These are phyloP conservation scores for Digitaria exilis DNA, from an alignment of 202 grass and related monocot genomes.

Conservation along the genomic window DNA sequence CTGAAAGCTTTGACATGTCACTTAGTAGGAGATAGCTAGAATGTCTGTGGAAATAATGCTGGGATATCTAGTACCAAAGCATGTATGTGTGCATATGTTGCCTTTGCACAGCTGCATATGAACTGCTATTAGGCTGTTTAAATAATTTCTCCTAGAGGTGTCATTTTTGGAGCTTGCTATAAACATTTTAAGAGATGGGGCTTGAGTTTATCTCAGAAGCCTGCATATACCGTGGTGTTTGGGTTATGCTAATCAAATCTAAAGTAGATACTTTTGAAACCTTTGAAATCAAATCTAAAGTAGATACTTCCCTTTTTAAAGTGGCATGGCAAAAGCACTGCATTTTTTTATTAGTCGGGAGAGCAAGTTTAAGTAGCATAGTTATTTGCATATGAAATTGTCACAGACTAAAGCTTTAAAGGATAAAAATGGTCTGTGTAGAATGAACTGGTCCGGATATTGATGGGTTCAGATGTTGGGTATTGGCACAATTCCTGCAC, in stretches of 20 bases:
- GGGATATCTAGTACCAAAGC: too few relatives aligned
- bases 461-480: not conserved
- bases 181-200: not conserved
- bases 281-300: not conserved
- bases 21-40: not conserved
- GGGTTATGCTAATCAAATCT: not conserved
- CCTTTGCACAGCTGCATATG: constrained; percentile 14
- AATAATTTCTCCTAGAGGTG: not conserved
- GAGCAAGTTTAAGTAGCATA: not conserved
- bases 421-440: not conserved
- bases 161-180: constrained; percentile 2
- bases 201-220: not conserved
- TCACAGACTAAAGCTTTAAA: not conserved
- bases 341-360: not conserved
- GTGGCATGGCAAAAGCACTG: not conserved
- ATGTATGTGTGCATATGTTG: not conserved
- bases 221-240: not conserved
- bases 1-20: not conserved
- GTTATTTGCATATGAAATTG: constrained; percentile 11
- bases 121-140: not conserved
- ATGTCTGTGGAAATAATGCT: too few relatives aligned
- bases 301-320: not conserved
- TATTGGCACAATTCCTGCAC: constrained; percentile 7
- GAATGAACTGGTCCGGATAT: not conserved
- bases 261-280: too few relatives aligned